Evolutionary conservation across 805 yeast genomes (phyloP), one percentile per base, ranked within the genome.

Genomic region (Saturnispora halmiae): DNA sequence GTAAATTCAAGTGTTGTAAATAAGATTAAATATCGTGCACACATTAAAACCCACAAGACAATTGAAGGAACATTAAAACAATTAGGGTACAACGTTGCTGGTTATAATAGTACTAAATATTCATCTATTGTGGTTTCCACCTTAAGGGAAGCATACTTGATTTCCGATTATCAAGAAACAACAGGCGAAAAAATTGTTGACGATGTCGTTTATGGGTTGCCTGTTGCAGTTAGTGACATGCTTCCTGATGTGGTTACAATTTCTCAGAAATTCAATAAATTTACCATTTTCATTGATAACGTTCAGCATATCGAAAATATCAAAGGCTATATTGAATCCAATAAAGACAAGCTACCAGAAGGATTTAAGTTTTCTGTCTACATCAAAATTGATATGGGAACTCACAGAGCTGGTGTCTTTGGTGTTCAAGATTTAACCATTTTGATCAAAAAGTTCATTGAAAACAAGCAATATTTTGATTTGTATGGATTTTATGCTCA

Each of bases 401-500:
- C 82, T 3, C 63, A 74, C 44, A 60, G 94, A 42, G 92, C 92
- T 3, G 94, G 94, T 7, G 52, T 59, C 14, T 38, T 34, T 27
- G 37, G 32, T n/a, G 10, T 27, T 11, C 21, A 19, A 16, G 30
- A 36, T 19, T 27, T 39, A 18, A 2, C 8, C 3, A 29, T 20
- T 25, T 27, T 39, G 25, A 51, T 71, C 4, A 21, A 38, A 7
- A 32, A 33, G 10, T 53, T 57, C 14, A 46, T 68, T 11, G 48
- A 47, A 4, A 48, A 54, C 11, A 45, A 50, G 10, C 50, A 61
- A 1, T 47, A 56, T 30, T 64, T 78, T 9, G 62, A 68, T 8
- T 44, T 82, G 13, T 74, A 64, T 51, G 94, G 94, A 0, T 73
- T 82, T 50, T 83, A 83, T 56, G 77, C 82, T 30, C 92, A 83